Evolutionary conservation across 2,329 filamentous ascomycete species (phyloP), one percentile per base, ranked within the genome.

Genomic region (Didymella sp.): DNA sequence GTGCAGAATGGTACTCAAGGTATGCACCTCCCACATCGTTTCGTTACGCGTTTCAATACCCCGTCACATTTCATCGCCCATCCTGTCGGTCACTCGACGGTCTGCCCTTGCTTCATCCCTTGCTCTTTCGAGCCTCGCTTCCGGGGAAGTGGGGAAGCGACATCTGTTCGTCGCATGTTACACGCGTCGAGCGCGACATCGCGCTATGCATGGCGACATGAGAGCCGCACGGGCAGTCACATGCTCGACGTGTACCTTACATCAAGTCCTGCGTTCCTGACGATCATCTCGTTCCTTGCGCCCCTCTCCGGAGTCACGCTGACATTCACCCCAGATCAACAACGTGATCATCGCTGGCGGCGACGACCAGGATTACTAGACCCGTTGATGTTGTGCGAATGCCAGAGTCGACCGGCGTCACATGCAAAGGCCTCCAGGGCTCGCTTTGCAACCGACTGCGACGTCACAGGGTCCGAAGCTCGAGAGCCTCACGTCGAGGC

Each of bases 281-380:
- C 42, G 2, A 48, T 33, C 30, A 19, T 24, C 7, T 42, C 37
- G 43, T 51, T 35, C 46, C 17, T 30, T 43, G 47, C 50, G 40
- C 45, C 15, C 33, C 56, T 43, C 24, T 51, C 41, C 58, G 51
- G 24, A 48, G 25, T 56, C 44, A 40, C 53, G 37, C 67, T 71
- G 51, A 66, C 54, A 24, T 37, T 35, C 6, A 12, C 30, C 21
- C 51, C 51, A 85, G 81, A 83, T 88, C 75, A 96, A 97, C 83
- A 96, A 96, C 77, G 93, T 97, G 64, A 96, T 97, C 77, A 88
- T 97, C 70, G 87, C 92, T 57, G 93, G 93, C 54, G 87, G 86
- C 63, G 93, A 93, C 67, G 91, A 96, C 62, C 87, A 94, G 65
- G 92, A 96, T 69, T 96, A 89, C 79, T 96, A 89, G 42, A 54